phyloP scores from a whole-genome alignment of 768 basidiomycete genomes.

The Dentipellis sp. region DNA sequence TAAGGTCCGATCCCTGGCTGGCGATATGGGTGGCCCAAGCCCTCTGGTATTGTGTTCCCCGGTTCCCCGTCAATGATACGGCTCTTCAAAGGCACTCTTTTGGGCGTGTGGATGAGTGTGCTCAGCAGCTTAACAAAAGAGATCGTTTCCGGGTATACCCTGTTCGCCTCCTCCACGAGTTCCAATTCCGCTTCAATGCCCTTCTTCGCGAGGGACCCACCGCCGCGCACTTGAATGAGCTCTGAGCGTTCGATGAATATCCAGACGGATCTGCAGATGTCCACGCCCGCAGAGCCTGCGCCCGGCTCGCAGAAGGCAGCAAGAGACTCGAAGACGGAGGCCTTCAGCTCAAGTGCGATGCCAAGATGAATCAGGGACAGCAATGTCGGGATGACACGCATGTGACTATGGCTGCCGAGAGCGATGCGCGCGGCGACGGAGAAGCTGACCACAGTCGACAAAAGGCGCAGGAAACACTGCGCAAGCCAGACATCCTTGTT shows the following conservation, averaged over 20 bases:
- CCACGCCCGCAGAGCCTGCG: conserved; percentile 60
- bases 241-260: conserved; percentile 75
- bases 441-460: conserved; percentile 64
- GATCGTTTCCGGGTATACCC: conserved; percentile 80
- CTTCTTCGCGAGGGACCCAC: conserved; percentile 44
- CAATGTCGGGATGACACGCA: conserved; percentile 75
- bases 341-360: conserved; percentile 88
- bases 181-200: conserved; percentile 86
- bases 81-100: conserved; percentile 54
- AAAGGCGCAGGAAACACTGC: conserved; percentile 71
- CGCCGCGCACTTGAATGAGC: conserved; percentile 66
- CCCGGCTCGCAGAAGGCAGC: conserved; percentile 80
- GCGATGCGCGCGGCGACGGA: conserved; percentile 75
- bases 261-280: conserved; percentile 81
- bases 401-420: conserved; percentile 65
- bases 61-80: conserved; percentile 49
- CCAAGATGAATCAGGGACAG: conserved; percentile 70
- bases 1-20: conserved; percentile 76
- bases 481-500: conserved; percentile 73
- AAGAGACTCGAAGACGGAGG: conserved; percentile 71
- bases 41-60: conserved; percentile 70
- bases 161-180: conserved; percentile 71
- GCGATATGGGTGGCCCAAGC: conserved; percentile 72
- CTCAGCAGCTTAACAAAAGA: conserved; percentile 79
- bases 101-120: conserved; percentile 77